phyloP scores from a whole-genome alignment of 305 asterid species.

The Ruellia speciosa region DNA sequence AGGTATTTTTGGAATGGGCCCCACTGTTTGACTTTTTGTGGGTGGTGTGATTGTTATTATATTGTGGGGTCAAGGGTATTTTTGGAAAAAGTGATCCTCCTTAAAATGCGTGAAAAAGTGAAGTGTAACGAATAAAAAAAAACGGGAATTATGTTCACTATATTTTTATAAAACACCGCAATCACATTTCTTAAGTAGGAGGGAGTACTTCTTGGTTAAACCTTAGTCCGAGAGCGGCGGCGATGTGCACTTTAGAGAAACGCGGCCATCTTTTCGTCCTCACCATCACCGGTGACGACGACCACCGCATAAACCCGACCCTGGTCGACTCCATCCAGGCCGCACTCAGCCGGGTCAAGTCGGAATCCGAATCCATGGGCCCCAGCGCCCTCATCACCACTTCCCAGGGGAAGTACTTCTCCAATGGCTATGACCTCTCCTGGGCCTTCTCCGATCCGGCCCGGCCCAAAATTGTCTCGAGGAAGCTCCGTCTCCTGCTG shows the following conservation, averaged over 20 bases:
- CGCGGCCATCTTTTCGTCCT: constrained; percentile 47
- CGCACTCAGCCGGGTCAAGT: constrained; percentile 30
- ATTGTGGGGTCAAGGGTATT: too few relatives aligned
- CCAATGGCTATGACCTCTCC: constrained; percentile 63
- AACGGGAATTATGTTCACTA: too few relatives aligned
- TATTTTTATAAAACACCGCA: too few relatives aligned
- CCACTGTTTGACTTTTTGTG: too few relatives aligned
- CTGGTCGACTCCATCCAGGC: constrained; percentile 46
- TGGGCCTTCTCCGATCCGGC: constrained; percentile 42
- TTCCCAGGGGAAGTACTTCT: constrained; percentile 62
- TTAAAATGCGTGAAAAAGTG: too few relatives aligned
- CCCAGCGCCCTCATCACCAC: constrained; percentile 57
- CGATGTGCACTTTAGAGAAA: constrained; percentile 43
- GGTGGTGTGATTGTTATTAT: too few relatives aligned
- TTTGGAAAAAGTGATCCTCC: too few relatives aligned
- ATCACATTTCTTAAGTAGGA: too few relatives aligned
- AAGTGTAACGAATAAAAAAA: too few relatives aligned
- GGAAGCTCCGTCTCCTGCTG: constrained; percentile 43
- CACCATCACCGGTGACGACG: constrained; percentile 47
- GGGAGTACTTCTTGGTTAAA: too few relatives aligned
- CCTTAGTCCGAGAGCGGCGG: too few relatives aligned
- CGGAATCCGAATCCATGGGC: constrained; percentile 28
- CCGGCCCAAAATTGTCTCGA: constrained; percentile 31
- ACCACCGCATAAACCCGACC: constrained; percentile 60
- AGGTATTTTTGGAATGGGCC: too few relatives aligned